Percentiles rank a stretch among this genome's conserved stretches.
These are phyloP conservation scores for Mytilinidion resinicola DNA, from an alignment of 495 filamentous ascomycete species.

Conservation along the genomic window DNA sequence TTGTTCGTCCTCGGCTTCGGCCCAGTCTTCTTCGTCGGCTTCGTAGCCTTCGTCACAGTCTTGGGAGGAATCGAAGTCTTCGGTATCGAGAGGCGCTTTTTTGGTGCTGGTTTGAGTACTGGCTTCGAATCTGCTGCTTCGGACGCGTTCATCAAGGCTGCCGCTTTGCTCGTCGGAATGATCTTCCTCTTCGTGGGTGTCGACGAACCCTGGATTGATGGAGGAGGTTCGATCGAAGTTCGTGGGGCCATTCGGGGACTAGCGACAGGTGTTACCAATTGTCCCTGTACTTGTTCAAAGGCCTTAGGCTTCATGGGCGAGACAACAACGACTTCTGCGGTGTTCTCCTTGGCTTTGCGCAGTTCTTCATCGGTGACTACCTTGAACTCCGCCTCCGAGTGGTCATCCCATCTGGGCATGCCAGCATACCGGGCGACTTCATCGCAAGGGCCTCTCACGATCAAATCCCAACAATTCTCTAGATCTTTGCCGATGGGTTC, in stretches of 20 bases:
- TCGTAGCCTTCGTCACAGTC: neutral
- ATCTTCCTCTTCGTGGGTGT: neutral
- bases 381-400: constrained; percentile 41
- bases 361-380: constrained; percentile 38
- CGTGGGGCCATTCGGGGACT: neutral
- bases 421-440: constrained; percentile 70
- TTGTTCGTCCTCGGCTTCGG: neutral
- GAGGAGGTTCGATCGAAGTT: neutral
- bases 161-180: neutral
- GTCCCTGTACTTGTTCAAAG: neutral
- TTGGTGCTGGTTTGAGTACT: neutral
- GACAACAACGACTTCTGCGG: constrained; percentile 9
- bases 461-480: constrained; percentile 84
- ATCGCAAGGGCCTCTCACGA: constrained; percentile 82
- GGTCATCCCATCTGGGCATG: constrained; percentile 71
- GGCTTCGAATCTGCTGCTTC: too few species aligned
- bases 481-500: constrained; percentile 77
- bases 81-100: neutral
- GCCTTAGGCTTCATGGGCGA: constrained; percentile 16
- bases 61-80: neutral
- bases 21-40: neutral
- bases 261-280: neutral
- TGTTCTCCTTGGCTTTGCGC: constrained; percentile 14
- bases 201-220: neutral
- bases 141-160: neutral